Percentiles rank a stretch among this genome's conserved stretches.
These are phyloP conservation scores for Lachnellula subtilissima DNA, from an alignment of 2,329 filamentous ascomycete genomes.

Conservation along the genomic window DNA sequence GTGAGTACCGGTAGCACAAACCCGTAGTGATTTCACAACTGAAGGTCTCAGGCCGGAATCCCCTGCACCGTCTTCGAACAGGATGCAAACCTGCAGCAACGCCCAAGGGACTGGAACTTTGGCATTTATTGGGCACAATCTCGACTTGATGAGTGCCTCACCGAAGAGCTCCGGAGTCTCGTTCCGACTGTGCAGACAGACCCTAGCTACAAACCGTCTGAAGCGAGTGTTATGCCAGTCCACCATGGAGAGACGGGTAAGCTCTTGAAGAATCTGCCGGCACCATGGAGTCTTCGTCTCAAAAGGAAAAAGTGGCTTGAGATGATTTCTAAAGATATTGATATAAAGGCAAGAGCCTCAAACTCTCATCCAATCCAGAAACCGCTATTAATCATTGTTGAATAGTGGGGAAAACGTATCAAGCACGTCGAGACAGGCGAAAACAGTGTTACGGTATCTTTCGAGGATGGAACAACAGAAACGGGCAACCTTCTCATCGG, in stretches of 20 bases:
- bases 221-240: slow-evolving; percentile 23
- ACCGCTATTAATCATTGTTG: neutral
- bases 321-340: slow-evolving; percentile 26
- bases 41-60: slow-evolving; percentile 21
- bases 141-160: slow-evolving; percentile 29
- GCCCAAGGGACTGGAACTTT: slow-evolving; percentile 32
- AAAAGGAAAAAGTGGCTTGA: slow-evolving; percentile 28
- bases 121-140: slow-evolving; percentile 33
- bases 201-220: slow-evolving; percentile 19
- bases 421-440: slow-evolving; percentile 11
- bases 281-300: slow-evolving; percentile 28
- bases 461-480: slow-evolving; percentile 34
- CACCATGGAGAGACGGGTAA: slow-evolving; percentile 27
- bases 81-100: slow-evolving; percentile 23
- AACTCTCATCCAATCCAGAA: neutral
- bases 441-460: slow-evolving; percentile 21
- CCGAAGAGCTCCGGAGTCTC: slow-evolving; percentile 21
- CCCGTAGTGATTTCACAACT: neutral
- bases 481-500: slow-evolving; percentile 72
- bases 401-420: slow-evolving; percentile 25
- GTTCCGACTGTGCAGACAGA: slow-evolving; percentile 27
- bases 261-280: slow-evolving; percentile 22
- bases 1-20: neutral
- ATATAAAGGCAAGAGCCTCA: slow-evolving; percentile 23
- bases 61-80: slow-evolving; percentile 31